Evolutionary conservation across 352 stramenopile species (phyloP), one percentile per base, ranked within the genome.

Genomic region (Blastocystis sp.): DNA sequence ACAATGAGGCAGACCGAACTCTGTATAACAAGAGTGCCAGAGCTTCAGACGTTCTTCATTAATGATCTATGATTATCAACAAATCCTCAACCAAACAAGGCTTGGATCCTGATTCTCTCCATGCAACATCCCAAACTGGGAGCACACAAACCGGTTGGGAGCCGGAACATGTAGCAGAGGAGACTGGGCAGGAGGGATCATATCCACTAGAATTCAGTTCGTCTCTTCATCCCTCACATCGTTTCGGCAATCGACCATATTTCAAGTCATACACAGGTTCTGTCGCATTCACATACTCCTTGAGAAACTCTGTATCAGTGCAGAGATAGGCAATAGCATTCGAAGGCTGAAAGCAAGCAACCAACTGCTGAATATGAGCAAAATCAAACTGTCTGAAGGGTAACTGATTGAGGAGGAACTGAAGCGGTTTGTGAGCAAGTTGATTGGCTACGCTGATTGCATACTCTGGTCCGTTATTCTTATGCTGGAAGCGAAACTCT

Each of bases 131-230:
- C 11, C 6, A 42, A 83, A 83, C 11, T 66, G 24, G 6, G 71
- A 52, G 16, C 71, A 83, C n/a, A 83, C 6, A 43, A 65, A 83
- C 9, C 16, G 71, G 43, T 83, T 83, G 21, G 71, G 27, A 46
- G n/a, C 24, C 32, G 71, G 71, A 43, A 83, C 3, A 63, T 83
- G 71, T 4, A 83, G 54, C 7, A 21, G 1, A 43, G 32, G 37
- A 11, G 37, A n/a, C 14, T 32, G 24, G 14, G 27, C 35, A 14
- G n/a, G 14, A 35, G 12, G 42, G 3, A 39, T 59, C n/a, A 63
- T 58, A 37, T 35, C 24, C 14, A 39, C 39, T 39, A 69, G 19
- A 32, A 61, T 32, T n/a, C 27, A 32, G 54, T 32, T 32, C 27
- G 3, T 61, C 54, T 12, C 19, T 5, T 32, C 19, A n/a, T 32